Conservation (phyloP, 2,329 filamentous ascomycete species). For the Aspergillus felis region DNA sequence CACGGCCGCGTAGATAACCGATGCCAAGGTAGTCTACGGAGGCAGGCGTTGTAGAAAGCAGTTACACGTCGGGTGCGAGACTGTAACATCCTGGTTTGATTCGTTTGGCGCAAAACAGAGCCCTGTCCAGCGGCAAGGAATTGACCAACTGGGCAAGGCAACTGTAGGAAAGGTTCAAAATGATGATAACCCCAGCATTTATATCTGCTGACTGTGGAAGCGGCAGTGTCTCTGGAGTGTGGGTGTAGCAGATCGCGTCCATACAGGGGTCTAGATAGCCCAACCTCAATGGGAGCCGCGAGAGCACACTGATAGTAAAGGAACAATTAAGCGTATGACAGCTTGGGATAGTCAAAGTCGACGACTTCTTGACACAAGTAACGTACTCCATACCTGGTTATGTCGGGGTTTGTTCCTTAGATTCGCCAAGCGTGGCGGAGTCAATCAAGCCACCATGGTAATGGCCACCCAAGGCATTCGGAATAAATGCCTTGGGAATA, state of each 20-base stretch:
- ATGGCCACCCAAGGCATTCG: no score
- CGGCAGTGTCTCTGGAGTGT: neutral
- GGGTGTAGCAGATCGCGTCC: neutral
- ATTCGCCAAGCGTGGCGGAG: neutral
- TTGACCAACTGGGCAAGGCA: neutral
- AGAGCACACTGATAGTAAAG: neutral
- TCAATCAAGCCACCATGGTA: neutral
- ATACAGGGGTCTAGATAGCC: neutral
- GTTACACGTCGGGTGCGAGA: neutral
- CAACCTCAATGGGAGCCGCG: neutral
- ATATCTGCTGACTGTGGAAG: neutral
- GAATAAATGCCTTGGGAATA: no score
- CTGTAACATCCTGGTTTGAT: neutral
- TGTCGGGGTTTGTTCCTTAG: neutral
- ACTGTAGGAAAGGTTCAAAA: neutral
- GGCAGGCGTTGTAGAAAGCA: neutral
- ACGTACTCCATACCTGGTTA: neutral
- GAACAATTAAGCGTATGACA: neutral
- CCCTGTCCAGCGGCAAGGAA: neutral
- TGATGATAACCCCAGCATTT: neutral
- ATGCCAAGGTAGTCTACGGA: neutral
- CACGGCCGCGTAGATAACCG: neutral
- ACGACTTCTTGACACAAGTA: neutral
- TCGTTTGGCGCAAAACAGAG: neutral
- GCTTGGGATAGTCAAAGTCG: neutral